Percentiles rank a stretch among this genome's conserved stretches.
Conservation (phyloP, 768 basidiomycete species). For the Lyophyllum decastes region DNA sequence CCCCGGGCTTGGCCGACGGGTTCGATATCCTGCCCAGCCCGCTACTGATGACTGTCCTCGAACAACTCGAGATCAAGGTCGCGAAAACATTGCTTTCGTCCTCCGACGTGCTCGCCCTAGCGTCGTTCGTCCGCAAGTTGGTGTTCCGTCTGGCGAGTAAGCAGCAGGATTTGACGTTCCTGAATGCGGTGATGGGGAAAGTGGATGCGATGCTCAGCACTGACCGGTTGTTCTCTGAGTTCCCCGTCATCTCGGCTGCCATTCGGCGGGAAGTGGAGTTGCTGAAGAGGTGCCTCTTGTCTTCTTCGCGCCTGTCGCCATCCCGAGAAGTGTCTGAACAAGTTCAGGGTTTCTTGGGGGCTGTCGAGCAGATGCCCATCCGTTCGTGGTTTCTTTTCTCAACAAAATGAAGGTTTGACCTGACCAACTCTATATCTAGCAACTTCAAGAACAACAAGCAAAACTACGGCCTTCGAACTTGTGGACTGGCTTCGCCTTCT, state of each 20-base stretch:
- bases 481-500: slow-evolving; percentile 66
- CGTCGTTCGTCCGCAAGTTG: slow-evolving; percentile 66
- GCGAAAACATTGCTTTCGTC: slow-evolving; percentile 51
- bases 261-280: slow-evolving; percentile 46
- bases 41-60: slow-evolving; percentile 76
- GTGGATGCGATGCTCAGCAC: slow-evolving; percentile 34
- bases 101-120: slow-evolving; percentile 64
- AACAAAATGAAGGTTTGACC: background rate
- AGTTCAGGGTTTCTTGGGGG: slow-evolving; percentile 44
- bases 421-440: slow-evolving; percentile 31
- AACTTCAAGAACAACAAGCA: slow-evolving; percentile 31
- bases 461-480: slow-evolving; percentile 50
- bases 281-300: slow-evolving; percentile 35
- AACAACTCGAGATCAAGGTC: slow-evolving; percentile 75
- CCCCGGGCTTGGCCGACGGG: slow-evolving; percentile 4
- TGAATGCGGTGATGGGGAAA: slow-evolving; percentile 34
- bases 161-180: slow-evolving; percentile 42
- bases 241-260: slow-evolving; percentile 36
- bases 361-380: slow-evolving; percentile 40
- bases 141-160: slow-evolving; percentile 58
- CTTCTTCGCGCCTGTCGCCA: slow-evolving; percentile 10
- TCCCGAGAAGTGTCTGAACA: slow-evolving; percentile 16
- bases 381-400: slow-evolving; percentile 41
- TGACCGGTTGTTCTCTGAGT: slow-evolving; percentile 31
- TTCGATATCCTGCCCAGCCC: slow-evolving; percentile 60